A percentile compares a stretch with the other conserved stretches of the same genome.
Conservation (phyloP, 139 green algal species). For the Closterium sp. region DNA sequence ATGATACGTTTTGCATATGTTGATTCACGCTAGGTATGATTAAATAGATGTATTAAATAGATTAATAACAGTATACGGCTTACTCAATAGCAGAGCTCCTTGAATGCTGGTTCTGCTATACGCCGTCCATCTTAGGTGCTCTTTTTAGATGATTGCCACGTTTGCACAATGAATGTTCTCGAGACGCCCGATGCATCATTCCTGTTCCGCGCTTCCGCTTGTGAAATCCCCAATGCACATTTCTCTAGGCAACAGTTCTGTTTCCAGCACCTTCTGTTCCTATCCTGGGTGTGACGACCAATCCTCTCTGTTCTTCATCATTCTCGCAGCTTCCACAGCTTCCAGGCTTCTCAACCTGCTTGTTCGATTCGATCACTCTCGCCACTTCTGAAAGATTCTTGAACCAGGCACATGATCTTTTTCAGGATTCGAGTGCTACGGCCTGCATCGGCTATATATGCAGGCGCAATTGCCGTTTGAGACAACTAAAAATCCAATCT, state of each 20-base stretch:
- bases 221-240: background rate
- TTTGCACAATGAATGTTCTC: background rate
- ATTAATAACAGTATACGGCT: no score
- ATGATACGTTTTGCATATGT: no score
- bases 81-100: no score
- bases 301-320: background rate
- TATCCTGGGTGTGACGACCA: background rate
- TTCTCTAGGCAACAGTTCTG: no score
- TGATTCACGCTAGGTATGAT: no score
- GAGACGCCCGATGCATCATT: background rate
- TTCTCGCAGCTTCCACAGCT: background rate
- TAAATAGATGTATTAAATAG: no score
- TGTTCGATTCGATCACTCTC: background rate
- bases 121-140: no score
- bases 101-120: no score
- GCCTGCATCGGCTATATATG: background rate
- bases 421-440: no score
- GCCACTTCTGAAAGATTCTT: no score
- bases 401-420: no score
- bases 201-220: background rate
- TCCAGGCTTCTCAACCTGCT: background rate
- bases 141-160: no score
- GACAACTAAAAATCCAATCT: background rate
- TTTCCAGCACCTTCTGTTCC: background rate
- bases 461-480: background rate